Evolutionary conservation across 129 eudicot species (phyloP).

Genomic region (Flaveria brownii): DNA sequence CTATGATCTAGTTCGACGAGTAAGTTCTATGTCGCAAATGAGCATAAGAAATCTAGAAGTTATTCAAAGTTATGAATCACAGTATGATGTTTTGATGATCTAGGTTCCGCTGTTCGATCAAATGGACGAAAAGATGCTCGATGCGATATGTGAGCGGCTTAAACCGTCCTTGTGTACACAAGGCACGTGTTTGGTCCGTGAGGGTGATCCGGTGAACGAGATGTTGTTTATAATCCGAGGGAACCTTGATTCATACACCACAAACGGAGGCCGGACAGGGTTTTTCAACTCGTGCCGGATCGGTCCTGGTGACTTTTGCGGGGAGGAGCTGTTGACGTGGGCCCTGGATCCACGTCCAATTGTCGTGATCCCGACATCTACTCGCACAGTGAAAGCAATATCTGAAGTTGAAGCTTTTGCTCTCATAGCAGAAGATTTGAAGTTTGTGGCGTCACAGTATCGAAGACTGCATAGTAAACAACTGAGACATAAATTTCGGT

Average conservation of each 20-base stretch:
- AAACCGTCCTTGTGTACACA: slow-evolving; percentile 77
- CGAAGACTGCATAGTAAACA: slow-evolving; percentile 81
- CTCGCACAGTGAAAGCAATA: slow-evolving; percentile 84
- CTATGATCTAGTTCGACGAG: slow-evolving; percentile 86
- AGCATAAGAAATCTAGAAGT: not conserved
- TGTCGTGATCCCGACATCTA: slow-evolving; percentile 77
- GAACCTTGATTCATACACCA: slow-evolving; percentile 85
- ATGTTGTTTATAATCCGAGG: slow-evolving; percentile 94
- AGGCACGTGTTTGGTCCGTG: slow-evolving; percentile 78
- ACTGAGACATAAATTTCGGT: slow-evolving; percentile 76
- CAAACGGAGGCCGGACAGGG: slow-evolving; percentile 92
- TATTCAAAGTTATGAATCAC: not conserved
- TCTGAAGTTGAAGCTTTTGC: slow-evolving; percentile 93
- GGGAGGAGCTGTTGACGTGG: slow-evolving; percentile 94
- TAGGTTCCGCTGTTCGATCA: slow-evolving; percentile 91
- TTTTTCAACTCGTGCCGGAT: slow-evolving; percentile 85
- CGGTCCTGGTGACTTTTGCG: slow-evolving; percentile 93
- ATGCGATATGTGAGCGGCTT: slow-evolving; percentile 91
- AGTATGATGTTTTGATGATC: not conserved
- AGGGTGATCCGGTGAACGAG: slow-evolving; percentile 91
- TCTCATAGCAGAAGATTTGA: slow-evolving; percentile 73
- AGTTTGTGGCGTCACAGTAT: slow-evolving; percentile 84
- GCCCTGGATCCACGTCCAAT: slow-evolving; percentile 83
- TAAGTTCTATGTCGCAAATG: slow-evolving; percentile 32
- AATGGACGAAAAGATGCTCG: slow-evolving; percentile 88